Conservation (phyloP, 2,329 filamentous ascomycete species). For the Myriosclerotinia curreyana region DNA sequence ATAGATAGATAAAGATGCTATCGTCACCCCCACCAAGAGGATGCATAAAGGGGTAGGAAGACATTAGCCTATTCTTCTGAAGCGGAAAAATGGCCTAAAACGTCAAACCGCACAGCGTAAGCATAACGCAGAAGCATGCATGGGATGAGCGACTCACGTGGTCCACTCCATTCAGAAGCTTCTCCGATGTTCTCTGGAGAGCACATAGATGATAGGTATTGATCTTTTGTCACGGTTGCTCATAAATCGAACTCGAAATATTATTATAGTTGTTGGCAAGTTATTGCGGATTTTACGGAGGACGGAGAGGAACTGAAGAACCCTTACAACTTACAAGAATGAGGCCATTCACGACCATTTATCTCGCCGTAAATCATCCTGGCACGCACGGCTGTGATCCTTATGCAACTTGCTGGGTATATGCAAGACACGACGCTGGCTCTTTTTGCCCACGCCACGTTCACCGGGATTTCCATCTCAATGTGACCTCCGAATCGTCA, state of each 20-base stretch:
- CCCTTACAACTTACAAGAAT: constrained; percentile 2
- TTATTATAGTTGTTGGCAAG: neutral
- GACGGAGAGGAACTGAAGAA: constrained; percentile 13
- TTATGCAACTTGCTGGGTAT: neutral
- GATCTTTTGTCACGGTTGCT: constrained; percentile 9
- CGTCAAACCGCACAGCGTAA: constrained; percentile 16
- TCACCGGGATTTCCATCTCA: neutral
- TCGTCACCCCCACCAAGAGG: constrained; percentile 15
- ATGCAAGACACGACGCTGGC: constrained; percentile 16
- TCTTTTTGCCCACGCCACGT: constrained; percentile 2
- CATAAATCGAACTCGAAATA: neutral
- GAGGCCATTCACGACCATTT: neutral
- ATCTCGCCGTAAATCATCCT: constrained; percentile 5
- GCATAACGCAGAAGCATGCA: constrained; percentile 14
- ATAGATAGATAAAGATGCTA: neutral
- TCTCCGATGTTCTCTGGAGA: neutral
- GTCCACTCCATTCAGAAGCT: constrained; percentile 3
- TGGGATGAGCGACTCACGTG: constrained; percentile 15
- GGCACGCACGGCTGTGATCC: constrained; percentile 10
- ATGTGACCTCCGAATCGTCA: neutral
- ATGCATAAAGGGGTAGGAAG: constrained; percentile 21
- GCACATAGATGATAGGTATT: neutral
- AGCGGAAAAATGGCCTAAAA: constrained; percentile 15
- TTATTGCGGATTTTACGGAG: constrained; percentile 4
- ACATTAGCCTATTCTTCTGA: constrained; percentile 9